Conservation (phyloP, 1,139 yeast species). For the Kodamaea plutei region DNA sequence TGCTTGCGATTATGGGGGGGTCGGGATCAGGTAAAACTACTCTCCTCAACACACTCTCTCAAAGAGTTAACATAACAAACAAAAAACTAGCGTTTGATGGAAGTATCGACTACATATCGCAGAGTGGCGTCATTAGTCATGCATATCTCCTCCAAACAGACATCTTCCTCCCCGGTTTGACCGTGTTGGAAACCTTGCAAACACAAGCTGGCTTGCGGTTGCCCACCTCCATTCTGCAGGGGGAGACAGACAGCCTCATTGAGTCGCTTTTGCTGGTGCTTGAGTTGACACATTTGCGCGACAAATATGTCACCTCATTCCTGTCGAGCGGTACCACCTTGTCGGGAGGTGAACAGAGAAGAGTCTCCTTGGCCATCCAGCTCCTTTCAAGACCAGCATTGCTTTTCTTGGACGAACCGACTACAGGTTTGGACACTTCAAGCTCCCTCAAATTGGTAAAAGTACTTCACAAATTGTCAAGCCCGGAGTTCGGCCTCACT, state of each 20-base stretch:
- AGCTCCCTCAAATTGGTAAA: constrained; percentile 19
- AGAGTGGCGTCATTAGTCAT: constrained; percentile 31
- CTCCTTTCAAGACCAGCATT: constrained; percentile 20
- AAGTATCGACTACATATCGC: constrained; percentile 17
- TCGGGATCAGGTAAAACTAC: constrained; percentile 90
- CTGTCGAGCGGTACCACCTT: constrained; percentile 3
- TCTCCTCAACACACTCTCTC: constrained; percentile 65
- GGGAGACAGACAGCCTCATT: constrained; percentile 47
- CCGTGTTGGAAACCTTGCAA: constrained; percentile 64
- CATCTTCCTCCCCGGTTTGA: constrained; percentile 63
- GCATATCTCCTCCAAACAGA: constrained; percentile 82
- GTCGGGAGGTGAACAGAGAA: constrained; percentile 24
- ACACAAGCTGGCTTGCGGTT: constrained; percentile 71
- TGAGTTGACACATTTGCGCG: constrained; percentile 8
- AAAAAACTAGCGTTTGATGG: constrained; percentile 33
- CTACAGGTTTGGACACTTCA: constrained; percentile 24
- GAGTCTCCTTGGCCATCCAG: constrained; percentile 22
- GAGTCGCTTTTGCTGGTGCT: constrained; percentile 52
- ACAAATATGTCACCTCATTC: constrained; percentile 1
- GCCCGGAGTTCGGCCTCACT: constrained; percentile 22
- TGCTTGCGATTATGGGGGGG: constrained; percentile 77
- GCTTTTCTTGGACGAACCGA: constrained; percentile 24
- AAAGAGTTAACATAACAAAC: constrained; percentile 43
- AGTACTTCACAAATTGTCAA: constrained; percentile 18
- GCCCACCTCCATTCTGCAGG: constrained; percentile 34